Evolutionary conservation across 169 alveolate species (phyloP), one percentile per base, ranked within the genome.

Genomic region (Plasmodium gallinaceum): DNA sequence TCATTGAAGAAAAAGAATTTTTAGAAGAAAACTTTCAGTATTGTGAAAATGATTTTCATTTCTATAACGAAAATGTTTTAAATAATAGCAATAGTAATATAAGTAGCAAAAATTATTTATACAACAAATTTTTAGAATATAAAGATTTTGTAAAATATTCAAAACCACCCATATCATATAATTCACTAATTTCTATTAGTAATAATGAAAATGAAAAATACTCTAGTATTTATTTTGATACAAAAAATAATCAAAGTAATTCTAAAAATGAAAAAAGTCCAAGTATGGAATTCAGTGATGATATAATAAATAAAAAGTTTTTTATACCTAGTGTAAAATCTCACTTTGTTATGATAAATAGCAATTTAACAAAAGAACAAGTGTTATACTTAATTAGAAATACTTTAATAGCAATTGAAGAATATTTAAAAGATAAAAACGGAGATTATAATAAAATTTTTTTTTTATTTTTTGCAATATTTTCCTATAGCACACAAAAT

Each of bases 301-400:
- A 76, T 43, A 57, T 76, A 16, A 43, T 76, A n/a, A 43, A 68
- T 18, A 76, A 76, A 54, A 76, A 76, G 45, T 76, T 76, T 76
- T 76, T 26, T 22, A 76, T 76, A 5, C 75, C 89, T 4, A n/a
- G 43, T 0, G 46, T 20, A n/a, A 76, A 76, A 8, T 52, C 68
- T 8, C 89, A 76, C 18, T 51, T 62, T 57, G 74, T 76, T 32
- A 51, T 62, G 75, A 57, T 76, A 6, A 76, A 76, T n/a, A 37
- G 45, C 2, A 37, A 76, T 51, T 32, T 76, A 16, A 76, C 76
- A 3, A 61, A 48, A 43, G 89, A 76, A 14, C 58, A 76, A 54
- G 69, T 76, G n/a, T 54, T 64, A 5, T 76, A 76, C 51, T 42
- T 45, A 14, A 46, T 76, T 7, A 54, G 89, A 39, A 76, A 64